phyloP scores from a whole-genome alignment of 2,329 filamentous ascomycete species.

The Sphaerulina populicola region DNA sequence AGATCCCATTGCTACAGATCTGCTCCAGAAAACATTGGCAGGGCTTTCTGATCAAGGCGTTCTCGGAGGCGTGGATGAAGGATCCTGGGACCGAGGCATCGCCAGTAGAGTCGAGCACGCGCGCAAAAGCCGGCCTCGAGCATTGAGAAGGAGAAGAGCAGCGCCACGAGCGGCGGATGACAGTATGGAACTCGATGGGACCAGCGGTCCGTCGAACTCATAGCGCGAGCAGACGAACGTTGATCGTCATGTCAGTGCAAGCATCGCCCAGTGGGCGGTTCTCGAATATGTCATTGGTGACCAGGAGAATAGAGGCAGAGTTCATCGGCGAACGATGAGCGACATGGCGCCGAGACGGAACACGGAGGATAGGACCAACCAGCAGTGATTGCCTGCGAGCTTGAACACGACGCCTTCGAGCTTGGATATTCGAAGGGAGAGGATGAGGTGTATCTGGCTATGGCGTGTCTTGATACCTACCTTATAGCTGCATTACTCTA shows the following conservation, averaged over 20 bases:
- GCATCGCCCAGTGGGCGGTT: no score
- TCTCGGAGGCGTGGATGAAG: slow-evolving; percentile 41
- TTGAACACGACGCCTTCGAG: background rate
- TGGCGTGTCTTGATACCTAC: background rate
- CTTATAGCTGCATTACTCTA: background rate
- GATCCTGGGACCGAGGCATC: slow-evolving; percentile 25
- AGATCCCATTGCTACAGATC: slow-evolving; percentile 70
- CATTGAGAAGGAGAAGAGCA: slow-evolving; percentile 1
- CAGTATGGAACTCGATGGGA: slow-evolving; percentile 10
- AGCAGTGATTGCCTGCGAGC: background rate
- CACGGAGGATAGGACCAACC: background rate
- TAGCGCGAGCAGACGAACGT: slow-evolving; percentile 1
- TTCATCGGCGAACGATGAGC: background rate
- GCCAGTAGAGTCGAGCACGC: slow-evolving; percentile 15
- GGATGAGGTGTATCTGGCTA: background rate
- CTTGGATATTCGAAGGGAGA: background rate
- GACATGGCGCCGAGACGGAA: background rate
- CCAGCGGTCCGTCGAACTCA: background rate
- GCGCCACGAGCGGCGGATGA: slow-evolving; percentile 3
- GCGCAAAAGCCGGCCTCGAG: slow-evolving; percentile 3
- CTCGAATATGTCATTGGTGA: background rate
- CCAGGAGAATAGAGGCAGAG: background rate
- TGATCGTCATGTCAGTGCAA: background rate
- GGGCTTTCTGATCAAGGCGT: slow-evolving; percentile 48
- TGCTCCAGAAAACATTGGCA: slow-evolving; percentile 63